Percentiles rank a stretch among this genome's conserved stretches.
Evolutionary conservation across 1,284 basidiomycete species (phyloP).

Genomic region (Ceratobasidium sp.): DNA sequence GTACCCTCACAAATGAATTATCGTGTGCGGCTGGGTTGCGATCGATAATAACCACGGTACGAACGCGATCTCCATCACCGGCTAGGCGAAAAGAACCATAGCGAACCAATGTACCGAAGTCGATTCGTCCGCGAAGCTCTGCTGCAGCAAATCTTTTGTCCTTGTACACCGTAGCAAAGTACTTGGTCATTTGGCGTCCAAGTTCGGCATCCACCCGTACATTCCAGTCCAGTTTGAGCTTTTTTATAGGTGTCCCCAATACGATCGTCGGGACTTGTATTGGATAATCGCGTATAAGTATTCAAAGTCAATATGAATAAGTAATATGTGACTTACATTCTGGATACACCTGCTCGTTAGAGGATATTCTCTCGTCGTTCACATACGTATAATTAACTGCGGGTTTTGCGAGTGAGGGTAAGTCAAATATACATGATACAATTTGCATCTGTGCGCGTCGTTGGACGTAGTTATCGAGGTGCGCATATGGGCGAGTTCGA

Average conservation of each 20-base stretch:
- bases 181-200: not conserved
- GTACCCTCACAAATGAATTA: constrained; percentile 18
- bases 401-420: constrained; percentile 2
- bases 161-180: not conserved
- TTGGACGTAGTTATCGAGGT: constrained; percentile 23
- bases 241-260: not conserved
- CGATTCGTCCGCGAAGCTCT: not conserved
- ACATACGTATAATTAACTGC: not conserved
- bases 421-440: not conserved
- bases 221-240: too few species aligned
- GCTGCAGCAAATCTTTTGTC: not conserved
- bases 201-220: not conserved
- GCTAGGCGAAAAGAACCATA: constrained; percentile 29
- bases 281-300: not conserved
- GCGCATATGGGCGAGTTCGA: constrained; percentile 10
- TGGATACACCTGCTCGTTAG: not conserved
- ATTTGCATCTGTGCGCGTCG: constrained; percentile 21
- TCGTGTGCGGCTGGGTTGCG: not conserved
- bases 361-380: not conserved
- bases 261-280: not conserved
- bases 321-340: constrained; percentile 20
- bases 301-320: not conserved
- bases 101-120: not conserved
- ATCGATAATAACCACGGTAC: not conserved
- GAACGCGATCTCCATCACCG: constrained; percentile 8